These are phyloP conservation scores for Xylaria sp. DNA, from an alignment of 2,329 filamentous ascomycete genomes.

Conservation along the genomic window DNA sequence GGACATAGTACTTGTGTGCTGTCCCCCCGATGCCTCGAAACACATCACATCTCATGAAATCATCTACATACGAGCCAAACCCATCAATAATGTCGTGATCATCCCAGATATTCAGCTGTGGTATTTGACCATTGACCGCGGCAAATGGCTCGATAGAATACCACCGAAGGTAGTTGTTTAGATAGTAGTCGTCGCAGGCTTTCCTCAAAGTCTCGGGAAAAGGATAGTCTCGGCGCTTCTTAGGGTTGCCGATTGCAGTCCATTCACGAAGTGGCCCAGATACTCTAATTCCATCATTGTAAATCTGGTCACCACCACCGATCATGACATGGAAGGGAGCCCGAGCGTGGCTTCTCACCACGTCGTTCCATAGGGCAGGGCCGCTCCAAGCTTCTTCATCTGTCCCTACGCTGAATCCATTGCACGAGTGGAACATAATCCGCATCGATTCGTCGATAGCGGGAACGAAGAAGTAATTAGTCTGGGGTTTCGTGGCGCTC, in stretches of 20 bases:
- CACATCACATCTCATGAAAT: constrained; percentile 91
- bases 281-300: constrained; percentile 91
- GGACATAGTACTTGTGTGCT: constrained; percentile 97
- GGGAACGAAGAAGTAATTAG: constrained; percentile 84
- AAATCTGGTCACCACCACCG: constrained; percentile 93
- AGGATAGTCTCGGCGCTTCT: constrained; percentile 77
- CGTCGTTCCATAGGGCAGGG: constrained; percentile 93
- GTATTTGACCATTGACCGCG: constrained; percentile 85
- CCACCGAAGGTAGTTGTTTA: constrained; percentile 86
- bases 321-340: constrained; percentile 94
- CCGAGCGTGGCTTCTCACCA: constrained; percentile 78
- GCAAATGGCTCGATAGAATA: constrained; percentile 86
- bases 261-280: constrained; percentile 80
- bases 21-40: constrained; percentile 91
- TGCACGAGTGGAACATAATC: constrained; percentile 98
- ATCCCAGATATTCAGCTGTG: constrained; percentile 98
- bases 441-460: constrained; percentile 87
- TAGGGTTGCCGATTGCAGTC: constrained; percentile 82
- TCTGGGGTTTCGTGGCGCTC: constrained; percentile 59
- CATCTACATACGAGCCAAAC: constrained; percentile 90
- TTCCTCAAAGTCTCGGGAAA: constrained; percentile 81
- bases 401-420: constrained; percentile 87
- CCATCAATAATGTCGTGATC: constrained; percentile 95
- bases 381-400: constrained; percentile 81
- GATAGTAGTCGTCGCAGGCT: constrained; percentile 87